Percentiles rank a stretch among this genome's conserved stretches.
Conservation (phyloP, 2,329 filamentous ascomycete species). For the Xenosphaeropsis pyriputrescens region DNA sequence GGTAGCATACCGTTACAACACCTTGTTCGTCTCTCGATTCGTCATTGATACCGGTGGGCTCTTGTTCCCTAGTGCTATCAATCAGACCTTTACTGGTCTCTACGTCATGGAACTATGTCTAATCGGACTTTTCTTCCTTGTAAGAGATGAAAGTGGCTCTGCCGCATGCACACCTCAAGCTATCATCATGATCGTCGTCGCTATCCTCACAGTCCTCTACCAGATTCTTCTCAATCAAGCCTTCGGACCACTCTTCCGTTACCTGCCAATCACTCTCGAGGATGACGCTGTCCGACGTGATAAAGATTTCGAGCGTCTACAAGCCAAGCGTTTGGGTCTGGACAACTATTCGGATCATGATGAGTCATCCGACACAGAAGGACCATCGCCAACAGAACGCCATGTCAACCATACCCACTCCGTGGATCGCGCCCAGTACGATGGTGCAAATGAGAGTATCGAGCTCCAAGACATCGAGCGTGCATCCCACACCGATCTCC, state of each 20-base stretch:
- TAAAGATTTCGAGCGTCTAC: constrained; percentile 70
- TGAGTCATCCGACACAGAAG: constrained; percentile 19
- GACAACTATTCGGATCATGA: constrained; percentile 34
- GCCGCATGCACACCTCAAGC: constrained; percentile 60
- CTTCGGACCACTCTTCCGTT: constrained; percentile 74
- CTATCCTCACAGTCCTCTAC: constrained; percentile 58
- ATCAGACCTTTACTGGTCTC: constrained; percentile 86
- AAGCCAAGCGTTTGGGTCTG: constrained; percentile 54
- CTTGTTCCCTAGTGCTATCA: constrained; percentile 82
- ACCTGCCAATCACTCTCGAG: constrained; percentile 87
- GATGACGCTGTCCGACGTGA: constrained; percentile 90
- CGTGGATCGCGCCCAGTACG: constrained; percentile 4
- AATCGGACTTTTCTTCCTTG: constrained; percentile 79
- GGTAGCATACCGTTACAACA: constrained; percentile 93
- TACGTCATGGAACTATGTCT: constrained; percentile 91
- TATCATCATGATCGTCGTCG: constrained; percentile 67
- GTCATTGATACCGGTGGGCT: constrained; percentile 83
- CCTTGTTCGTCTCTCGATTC: constrained; percentile 87
- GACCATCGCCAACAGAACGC: constrained; percentile 12
- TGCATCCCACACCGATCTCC: constrained; percentile 4
- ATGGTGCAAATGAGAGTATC: constrained; percentile 26
- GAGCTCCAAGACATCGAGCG: constrained; percentile 23
- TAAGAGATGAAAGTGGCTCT: constrained; percentile 36
- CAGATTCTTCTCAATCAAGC: constrained; percentile 70
- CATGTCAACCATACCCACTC: constrained; percentile 15